A percentile compares a stretch with the other conserved stretches of the same genome.
Conservation (phyloP, 2,329 filamentous ascomycete genomes). For the Nothomitra cinnamomea region DNA sequence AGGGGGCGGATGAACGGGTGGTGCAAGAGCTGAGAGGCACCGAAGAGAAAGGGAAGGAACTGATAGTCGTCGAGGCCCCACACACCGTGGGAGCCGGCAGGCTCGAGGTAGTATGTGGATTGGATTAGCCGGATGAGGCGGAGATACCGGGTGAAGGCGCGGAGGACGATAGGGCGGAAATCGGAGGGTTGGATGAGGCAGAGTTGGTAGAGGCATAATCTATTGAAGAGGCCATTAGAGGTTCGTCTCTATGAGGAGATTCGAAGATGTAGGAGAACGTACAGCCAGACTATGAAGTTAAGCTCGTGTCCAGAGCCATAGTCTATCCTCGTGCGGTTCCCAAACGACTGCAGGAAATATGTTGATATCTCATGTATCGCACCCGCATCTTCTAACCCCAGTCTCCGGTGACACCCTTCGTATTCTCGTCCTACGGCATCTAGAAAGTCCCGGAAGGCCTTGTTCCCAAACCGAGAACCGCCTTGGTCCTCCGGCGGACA, state of each 20-base stretch:
- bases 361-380: conserved; percentile 56
- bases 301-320: conserved; percentile 96
- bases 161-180: conserved; percentile 58
- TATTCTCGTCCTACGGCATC: conserved; percentile 43
- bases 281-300: conserved; percentile 88
- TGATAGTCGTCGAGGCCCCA: conserved; percentile 98
- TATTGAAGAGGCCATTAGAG: background rate
- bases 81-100: conserved; percentile 89
- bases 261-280: background rate
- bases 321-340: conserved; percentile 75
- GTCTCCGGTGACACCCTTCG: conserved; percentile 43
- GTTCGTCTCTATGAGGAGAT: background rate
- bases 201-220: conserved; percentile 73
- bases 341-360: conserved; percentile 72
- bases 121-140: conserved; percentile 75
- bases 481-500: conserved; percentile 73
- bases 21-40: conserved; percentile 72
- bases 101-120: conserved; percentile 88
- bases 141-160: conserved; percentile 70
- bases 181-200: conserved; percentile 43
- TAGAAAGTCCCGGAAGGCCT: conserved; percentile 69
- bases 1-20: conserved; percentile 66
- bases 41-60: conserved; percentile 89
- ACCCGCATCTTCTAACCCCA: conserved; percentile 33
- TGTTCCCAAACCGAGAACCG: conserved; percentile 88